phyloP scores from a whole-genome alignment of 257 asterid genomes.

The Solanum boliviense region DNA sequence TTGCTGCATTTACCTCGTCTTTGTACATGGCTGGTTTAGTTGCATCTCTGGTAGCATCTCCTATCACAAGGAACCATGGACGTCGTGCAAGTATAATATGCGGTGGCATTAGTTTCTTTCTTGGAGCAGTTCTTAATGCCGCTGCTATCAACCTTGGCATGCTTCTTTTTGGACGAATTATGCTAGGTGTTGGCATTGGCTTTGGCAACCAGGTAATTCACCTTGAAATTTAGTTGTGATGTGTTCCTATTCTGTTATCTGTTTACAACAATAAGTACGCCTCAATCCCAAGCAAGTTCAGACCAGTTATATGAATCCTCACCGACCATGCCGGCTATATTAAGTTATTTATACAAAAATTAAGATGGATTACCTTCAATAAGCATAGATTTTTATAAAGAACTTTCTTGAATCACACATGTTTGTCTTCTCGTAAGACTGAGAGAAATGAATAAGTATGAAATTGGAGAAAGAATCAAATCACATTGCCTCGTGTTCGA shows the following conservation, averaged over 20 bases:
- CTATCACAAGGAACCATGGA: conserved; percentile 55
- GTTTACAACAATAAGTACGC: neutral
- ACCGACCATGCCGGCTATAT: neutral
- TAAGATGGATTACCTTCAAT: neutral
- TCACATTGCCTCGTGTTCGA: neutral
- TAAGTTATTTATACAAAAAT: neutral
- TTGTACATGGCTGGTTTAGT: conserved; percentile 70
- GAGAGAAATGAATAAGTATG: neutral
- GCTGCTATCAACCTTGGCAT: conserved; percentile 47
- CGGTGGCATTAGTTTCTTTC: conserved; percentile 58
- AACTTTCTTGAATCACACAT: neutral
- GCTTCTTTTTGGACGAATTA: conserved; percentile 71
- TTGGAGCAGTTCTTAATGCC: conserved; percentile 67
- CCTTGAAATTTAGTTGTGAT: neutral
- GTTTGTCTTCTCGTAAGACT: neutral
- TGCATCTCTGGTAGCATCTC: conserved; percentile 61
- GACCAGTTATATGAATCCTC: neutral
- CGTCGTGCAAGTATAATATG: conserved; percentile 62
- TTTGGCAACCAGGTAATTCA: conserved; percentile 73
- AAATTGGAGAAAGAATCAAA: neutral
- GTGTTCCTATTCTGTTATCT: neutral
- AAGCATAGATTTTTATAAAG: neutral
- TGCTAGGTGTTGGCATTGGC: conserved; percentile 91
- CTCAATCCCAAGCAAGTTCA: neutral
- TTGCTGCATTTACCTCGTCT: conserved; percentile 74